A percentile compares a stretch with the other conserved stretches of the same genome.
These are phyloP conservation scores for Maudiozyma saulgeensis DNA, from an alignment of 805 yeast species.

Conservation along the genomic window DNA sequence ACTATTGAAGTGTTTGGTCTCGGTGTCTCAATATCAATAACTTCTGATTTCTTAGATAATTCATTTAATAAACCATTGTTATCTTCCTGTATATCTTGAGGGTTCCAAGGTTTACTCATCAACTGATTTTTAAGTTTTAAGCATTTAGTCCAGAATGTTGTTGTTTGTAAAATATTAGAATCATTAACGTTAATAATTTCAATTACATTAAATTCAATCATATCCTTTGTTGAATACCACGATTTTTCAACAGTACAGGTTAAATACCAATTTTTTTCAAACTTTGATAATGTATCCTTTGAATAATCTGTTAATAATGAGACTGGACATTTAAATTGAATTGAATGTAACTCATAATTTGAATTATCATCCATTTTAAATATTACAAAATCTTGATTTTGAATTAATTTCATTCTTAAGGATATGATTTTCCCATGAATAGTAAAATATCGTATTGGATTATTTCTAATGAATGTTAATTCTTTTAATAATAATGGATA, in stretches of 20 bases:
- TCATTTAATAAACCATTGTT: too few species aligned
- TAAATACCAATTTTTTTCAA: background rate
- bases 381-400: conserved; percentile 13
- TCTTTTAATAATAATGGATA: too few species aligned
- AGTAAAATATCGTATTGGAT: background rate
- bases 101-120: too few species aligned
- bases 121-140: background rate
- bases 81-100: too few species aligned
- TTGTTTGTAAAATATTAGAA: background rate
- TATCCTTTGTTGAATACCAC: background rate
- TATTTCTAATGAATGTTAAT: background rate
- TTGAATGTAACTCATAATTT: conserved; percentile 10
- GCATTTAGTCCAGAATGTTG: background rate
- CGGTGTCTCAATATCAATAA: too few species aligned
- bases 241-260: background rate
- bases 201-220: background rate
- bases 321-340: background rate
- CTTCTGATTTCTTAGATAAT: too few species aligned
- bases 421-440: background rate
- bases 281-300: background rate
- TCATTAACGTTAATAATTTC: background rate
- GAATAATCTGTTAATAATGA: background rate
- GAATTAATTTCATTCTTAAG: background rate
- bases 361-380: conserved; percentile 22
- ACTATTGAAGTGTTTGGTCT: too few species aligned